These are phyloP conservation scores for Leccinum subtestaceum DNA, from an alignment of 768 basidiomycete species.

Conservation along the genomic window DNA sequence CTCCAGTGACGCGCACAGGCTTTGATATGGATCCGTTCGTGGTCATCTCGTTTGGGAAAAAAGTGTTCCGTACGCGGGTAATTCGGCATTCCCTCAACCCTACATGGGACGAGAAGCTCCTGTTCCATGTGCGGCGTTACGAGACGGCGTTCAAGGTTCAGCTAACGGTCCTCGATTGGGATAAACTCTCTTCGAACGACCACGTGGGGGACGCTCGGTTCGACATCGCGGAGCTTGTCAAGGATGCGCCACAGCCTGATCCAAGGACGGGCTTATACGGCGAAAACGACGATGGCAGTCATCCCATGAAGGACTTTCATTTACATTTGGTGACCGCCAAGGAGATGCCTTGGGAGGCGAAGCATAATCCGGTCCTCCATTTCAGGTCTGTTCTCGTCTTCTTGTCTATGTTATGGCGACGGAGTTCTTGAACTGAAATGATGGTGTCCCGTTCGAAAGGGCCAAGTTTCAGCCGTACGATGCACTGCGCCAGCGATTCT, in stretches of 20 bases:
- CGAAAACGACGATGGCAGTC: slow-evolving; percentile 35
- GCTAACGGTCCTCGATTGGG: slow-evolving; percentile 92
- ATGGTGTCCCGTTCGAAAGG: slow-evolving; percentile 33
- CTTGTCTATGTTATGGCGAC: neutral
- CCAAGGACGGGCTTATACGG: slow-evolving; percentile 46
- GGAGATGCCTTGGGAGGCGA: slow-evolving; percentile 68
- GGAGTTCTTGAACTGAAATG: slow-evolving; percentile 3
- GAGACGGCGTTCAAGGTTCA: slow-evolving; percentile 78
- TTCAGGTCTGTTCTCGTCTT: slow-evolving; percentile 47
- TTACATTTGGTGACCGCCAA: slow-evolving; percentile 60
- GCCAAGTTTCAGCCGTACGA: slow-evolving; percentile 97
- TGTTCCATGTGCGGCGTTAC: slow-evolving; percentile 91
- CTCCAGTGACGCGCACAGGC: slow-evolving; percentile 74
- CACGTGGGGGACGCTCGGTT: slow-evolving; percentile 78
- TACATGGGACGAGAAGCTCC: slow-evolving; percentile 89
- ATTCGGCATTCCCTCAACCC: slow-evolving; percentile 85
- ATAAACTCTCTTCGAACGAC: slow-evolving; percentile 88
- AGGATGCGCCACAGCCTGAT: slow-evolving; percentile 62
- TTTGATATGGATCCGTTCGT: slow-evolving; percentile 99
- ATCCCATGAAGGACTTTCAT: slow-evolving; percentile 70
- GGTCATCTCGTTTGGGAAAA: slow-evolving; percentile 52
- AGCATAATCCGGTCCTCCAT: slow-evolving; percentile 64
- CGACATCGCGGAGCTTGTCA: slow-evolving; percentile 68
- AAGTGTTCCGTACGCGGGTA: slow-evolving; percentile 24
- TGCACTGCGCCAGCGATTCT: slow-evolving; percentile 85